Evolutionary conservation across 2,329 filamentous ascomycete genomes (phyloP).

Genomic region (Phaeosphaeria sp.): DNA sequence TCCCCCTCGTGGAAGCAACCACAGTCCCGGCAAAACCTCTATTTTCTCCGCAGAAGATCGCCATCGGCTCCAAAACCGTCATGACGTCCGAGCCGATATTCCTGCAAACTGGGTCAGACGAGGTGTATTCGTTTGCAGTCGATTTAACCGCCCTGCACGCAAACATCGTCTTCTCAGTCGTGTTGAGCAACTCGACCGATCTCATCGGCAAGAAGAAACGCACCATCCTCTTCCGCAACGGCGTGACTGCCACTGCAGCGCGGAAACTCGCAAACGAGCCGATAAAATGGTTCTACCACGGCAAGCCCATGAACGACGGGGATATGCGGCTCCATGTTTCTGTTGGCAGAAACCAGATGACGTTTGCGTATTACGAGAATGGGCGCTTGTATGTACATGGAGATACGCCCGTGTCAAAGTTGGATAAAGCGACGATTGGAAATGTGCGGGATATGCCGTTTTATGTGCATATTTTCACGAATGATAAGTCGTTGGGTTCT

Average conservation of each 20-base stretch:
- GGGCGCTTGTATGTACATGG: neutral
- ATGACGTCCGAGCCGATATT: neutral
- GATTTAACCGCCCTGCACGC: neutral
- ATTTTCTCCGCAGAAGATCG: neutral
- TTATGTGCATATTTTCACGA: neutral
- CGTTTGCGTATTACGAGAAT: neutral
- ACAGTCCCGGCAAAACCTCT: neutral
- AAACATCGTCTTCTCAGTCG: neutral
- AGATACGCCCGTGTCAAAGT: neutral
- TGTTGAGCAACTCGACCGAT: neutral
- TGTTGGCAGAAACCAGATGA: neutral
- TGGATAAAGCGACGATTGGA: neutral
- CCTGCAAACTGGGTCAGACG: neutral
- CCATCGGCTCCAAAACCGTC: neutral
- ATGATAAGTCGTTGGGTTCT: neutral
- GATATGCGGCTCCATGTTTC: neutral
- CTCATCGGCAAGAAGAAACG: neutral
- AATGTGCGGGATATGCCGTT: neutral
- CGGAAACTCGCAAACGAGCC: neutral
- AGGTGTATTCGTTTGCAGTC: neutral
- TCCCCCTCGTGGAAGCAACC: neutral
- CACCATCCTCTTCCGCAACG: neutral
- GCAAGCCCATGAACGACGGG: neutral
- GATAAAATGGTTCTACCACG: neutral
- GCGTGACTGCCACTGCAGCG: neutral